Evolutionary conservation across 1,284 basidiomycete genomes (phyloP), one percentile per base, ranked within the genome.

Genomic region (Sporisorium exsertum): DNA sequence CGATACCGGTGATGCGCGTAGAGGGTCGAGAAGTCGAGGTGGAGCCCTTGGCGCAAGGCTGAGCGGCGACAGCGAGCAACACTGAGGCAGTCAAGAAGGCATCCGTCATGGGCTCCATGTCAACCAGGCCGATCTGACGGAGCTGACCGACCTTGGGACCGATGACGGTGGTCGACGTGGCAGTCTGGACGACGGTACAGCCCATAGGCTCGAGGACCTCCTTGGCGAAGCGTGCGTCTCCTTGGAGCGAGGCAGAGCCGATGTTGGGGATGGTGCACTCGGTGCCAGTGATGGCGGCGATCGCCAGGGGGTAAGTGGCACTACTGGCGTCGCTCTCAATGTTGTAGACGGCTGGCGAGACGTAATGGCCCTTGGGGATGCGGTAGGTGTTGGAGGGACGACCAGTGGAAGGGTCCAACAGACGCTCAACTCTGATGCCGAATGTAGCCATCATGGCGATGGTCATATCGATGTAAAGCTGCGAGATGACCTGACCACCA

Each of bases 21-120:
- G 78, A 77, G 3, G 60, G 70, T 22, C 76, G 58, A 27, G 72
- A 68, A 15, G 66, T 72, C n/a, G 69, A 72, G 59, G 62, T 76
- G 37, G 51, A 82, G 63, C 56, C 87, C 79, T 74, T 85, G 81
- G 32, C 84, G 58, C 9, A 88, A 75, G 15, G 88, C 59, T 68
- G 69, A 37, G 67, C 56, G 20, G 88, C 52, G 87, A 90, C 93
- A 60, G 96, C 95, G 55, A 94, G 94, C 18, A 99, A 88, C 2
- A 92, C 94, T 9, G 91, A 92, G 1, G 96, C 96, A 0, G 95
- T 98, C 86, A 99, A 89, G 88, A 99, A 99, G 7, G 95, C 96
- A 85, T 99, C 96, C 12, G 97, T 99, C 96, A 99, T 99, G n/a
- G 92, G 91, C 87, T 97, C 95, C 97, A 99, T 99, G 85, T 99